Conservation (phyloP, 2,329 filamentous ascomycete species). For the Sporothrix schenckii region DNA sequence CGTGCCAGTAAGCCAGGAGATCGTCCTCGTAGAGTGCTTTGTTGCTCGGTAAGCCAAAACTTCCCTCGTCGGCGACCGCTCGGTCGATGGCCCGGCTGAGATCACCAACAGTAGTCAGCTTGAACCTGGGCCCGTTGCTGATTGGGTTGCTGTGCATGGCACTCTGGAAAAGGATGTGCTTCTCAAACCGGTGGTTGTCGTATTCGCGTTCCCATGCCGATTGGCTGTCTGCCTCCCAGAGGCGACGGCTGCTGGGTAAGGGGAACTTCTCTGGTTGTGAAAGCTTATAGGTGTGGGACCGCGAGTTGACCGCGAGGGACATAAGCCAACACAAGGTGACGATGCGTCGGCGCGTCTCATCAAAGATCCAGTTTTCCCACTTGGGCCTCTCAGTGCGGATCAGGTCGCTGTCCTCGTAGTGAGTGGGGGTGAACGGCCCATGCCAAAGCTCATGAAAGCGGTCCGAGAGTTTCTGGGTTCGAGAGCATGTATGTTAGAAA, state of each 20-base stretch:
- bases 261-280: constrained; percentile 18
- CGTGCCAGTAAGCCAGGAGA: constrained; percentile 33
- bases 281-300: constrained; percentile 7
- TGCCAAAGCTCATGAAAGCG: constrained; percentile 2
- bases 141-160: neutral
- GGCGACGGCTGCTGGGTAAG: constrained; percentile 27
- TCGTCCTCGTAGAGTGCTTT: constrained; percentile 20
- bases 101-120: constrained; percentile 6
- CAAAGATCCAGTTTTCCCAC: constrained; percentile 43
- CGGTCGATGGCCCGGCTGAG: constrained; percentile 8
- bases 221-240: constrained; percentile 32
- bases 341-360: constrained; percentile 41
- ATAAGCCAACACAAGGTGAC: constrained; percentile 31
- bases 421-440: neutral
- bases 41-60: constrained; percentile 8
- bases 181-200: constrained; percentile 23
- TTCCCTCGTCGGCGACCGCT: neutral
- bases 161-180: neutral
- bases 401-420: neutral
- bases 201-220: constrained; percentile 31
- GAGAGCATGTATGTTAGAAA: neutral
- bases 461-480: neutral
- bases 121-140: neutral
- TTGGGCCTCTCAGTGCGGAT: constrained; percentile 28
- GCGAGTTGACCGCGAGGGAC: constrained; percentile 25